These are phyloP conservation scores for Solanum commersonii DNA, from an alignment of 257 asterid species.

Conservation along the genomic window DNA sequence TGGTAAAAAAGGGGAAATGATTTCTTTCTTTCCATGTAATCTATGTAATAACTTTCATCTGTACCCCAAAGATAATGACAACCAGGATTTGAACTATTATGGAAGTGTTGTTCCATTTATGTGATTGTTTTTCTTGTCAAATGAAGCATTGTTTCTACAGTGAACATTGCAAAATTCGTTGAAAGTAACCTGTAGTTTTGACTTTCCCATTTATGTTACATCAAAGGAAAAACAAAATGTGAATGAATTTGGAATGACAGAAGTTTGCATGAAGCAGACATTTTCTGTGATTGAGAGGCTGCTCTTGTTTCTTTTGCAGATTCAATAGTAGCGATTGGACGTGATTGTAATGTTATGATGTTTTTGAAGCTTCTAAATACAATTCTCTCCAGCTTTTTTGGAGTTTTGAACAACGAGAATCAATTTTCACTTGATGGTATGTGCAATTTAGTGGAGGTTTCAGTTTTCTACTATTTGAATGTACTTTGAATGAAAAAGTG, in stretches of 20 bases:
- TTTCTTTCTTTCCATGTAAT: neutral
- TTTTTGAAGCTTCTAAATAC: neutral
- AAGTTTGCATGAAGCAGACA: neutral
- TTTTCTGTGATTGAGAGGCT: neutral
- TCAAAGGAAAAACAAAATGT: neutral
- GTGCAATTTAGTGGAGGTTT: neutral
- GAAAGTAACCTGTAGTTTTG: neutral
- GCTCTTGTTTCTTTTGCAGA: neutral
- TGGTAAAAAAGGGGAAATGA: neutral
- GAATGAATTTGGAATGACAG: neutral
- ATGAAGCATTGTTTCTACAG: neutral
- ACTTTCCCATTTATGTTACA: neutral
- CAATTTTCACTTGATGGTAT: neutral
- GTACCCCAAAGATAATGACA: neutral
- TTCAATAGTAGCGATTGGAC: neutral
- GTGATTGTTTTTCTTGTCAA: neutral
- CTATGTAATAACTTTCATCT: neutral
- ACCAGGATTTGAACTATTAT: slow-evolving; percentile 1
- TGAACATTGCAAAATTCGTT: neutral
- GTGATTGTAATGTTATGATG: neutral
- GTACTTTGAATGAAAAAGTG: neutral
- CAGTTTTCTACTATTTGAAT: neutral
- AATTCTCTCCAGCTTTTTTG: neutral
- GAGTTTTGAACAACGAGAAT: neutral
- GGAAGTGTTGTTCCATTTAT: neutral